phyloP scores from a whole-genome alignment of 73 alveolate genomes.

The Paramecium tetraurelia region DNA sequence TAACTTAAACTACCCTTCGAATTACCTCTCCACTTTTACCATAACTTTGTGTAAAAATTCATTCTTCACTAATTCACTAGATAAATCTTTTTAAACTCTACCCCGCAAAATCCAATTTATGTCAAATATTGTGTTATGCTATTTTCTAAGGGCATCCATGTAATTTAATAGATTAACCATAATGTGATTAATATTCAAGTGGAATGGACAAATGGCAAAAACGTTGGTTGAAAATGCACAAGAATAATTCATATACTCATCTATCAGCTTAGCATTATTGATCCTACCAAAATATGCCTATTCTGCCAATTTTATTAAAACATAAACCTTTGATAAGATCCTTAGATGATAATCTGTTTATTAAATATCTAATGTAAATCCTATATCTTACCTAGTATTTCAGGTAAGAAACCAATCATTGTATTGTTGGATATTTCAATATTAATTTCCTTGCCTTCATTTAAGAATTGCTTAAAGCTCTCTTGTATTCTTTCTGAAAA shows the following conservation, averaged over 20 bases:
- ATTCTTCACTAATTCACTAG: not conserved
- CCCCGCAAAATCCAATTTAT: slow-evolving; percentile 23
- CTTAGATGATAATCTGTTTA: not conserved
- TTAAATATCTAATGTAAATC: not conserved
- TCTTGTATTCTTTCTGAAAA: not conserved
- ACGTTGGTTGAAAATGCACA: slow-evolving; percentile 9
- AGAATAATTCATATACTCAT: not conserved
- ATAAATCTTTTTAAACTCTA: slow-evolving; percentile 21
- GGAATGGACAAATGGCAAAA: not conserved
- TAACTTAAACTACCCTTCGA: not conserved
- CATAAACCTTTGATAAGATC: not conserved
- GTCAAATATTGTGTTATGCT: not conserved
- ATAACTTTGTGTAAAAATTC: not conserved
- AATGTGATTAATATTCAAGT: not conserved
- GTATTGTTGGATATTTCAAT: not conserved
- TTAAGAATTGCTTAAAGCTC: not conserved
- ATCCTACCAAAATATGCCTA: not conserved
- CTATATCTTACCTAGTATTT: not conserved
- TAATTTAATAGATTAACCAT: not conserved
- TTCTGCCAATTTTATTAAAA: not conserved
- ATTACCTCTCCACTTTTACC: not conserved
- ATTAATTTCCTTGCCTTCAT: slow-evolving; percentile 9
- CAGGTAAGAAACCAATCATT: not conserved
- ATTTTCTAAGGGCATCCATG: not conserved
- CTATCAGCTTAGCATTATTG: not conserved